Conservation (phyloP, 805 yeast species). For the Kazachstania viticola region DNA sequence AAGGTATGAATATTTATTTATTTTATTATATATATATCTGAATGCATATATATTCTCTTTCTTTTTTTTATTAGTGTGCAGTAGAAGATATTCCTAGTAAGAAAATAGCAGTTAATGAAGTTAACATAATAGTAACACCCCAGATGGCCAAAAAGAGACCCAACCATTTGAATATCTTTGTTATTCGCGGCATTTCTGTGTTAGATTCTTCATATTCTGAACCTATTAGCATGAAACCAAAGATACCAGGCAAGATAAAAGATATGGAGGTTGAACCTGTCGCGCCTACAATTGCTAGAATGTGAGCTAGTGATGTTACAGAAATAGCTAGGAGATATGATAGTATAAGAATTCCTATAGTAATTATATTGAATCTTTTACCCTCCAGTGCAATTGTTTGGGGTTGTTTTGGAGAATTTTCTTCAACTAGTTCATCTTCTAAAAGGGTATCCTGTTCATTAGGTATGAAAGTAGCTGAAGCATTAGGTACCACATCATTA, state of each 20-base stretch:
- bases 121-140: slow-evolving; percentile 42
- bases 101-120: slow-evolving; percentile 33
- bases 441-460: slow-evolving; percentile 2
- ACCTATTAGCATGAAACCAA: slow-evolving; percentile 38
- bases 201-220: slow-evolving; percentile 8
- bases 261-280: slow-evolving; percentile 76
- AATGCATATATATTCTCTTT: not conserved
- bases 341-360: slow-evolving; percentile 33
- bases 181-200: slow-evolving; percentile 18
- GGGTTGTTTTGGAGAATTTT: slow-evolving; percentile 7
- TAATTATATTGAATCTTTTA: slow-evolving; percentile 36
- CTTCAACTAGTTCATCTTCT: slow-evolving; percentile 13
- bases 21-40: not conserved
- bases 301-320: slow-evolving; percentile 54
- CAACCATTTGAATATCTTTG: slow-evolving; percentile 24
- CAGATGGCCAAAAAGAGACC: slow-evolving; percentile 33
- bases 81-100: slow-evolving; percentile 10
- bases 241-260: slow-evolving; percentile 67
- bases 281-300: slow-evolving; percentile 66
- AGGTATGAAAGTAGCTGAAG: not conserved
- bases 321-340: slow-evolving; percentile 49
- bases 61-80: not conserved
- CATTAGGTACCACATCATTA: not conserved
- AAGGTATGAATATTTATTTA: not conserved
- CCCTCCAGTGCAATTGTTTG: slow-evolving; percentile 16